Conservation (phyloP, 257 asterid species). For the Rehmannia glutinosa region DNA sequence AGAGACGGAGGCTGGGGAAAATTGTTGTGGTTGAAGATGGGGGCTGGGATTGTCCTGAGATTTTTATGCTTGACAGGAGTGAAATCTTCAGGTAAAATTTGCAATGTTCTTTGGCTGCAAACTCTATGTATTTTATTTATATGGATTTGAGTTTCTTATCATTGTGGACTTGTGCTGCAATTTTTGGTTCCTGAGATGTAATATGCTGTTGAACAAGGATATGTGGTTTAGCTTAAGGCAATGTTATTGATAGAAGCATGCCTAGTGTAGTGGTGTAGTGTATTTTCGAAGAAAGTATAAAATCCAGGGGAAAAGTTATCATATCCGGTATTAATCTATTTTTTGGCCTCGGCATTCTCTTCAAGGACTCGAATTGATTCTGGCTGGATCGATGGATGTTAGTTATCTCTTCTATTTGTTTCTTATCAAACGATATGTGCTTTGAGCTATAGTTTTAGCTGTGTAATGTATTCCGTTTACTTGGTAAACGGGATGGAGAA, state of each 20-base stretch:
- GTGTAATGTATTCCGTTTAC: background rate
- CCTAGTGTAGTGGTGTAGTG: background rate
- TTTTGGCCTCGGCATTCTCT: background rate
- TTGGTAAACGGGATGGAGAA: too few relatives aligned
- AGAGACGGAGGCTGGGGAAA: slow-evolving; percentile 70
- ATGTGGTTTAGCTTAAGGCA: background rate
- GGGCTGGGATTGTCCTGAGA: slow-evolving; percentile 40
- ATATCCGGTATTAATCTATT: too few relatives aligned
- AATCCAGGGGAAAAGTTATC: too few relatives aligned
- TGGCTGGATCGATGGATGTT: background rate
- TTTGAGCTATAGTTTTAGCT: background rate
- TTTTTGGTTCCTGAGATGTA: too few relatives aligned
- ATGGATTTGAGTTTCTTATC: background rate
- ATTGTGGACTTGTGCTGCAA: background rate
- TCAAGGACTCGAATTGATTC: background rate
- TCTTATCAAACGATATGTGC: background rate
- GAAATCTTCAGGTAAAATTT: slow-evolving; percentile 66
- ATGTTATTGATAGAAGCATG: background rate
- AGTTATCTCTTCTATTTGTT: background rate
- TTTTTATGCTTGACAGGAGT: slow-evolving; percentile 75
- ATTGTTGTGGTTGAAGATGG: slow-evolving; percentile 60
- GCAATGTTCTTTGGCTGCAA: background rate
- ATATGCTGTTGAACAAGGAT: background rate
- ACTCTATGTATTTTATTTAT: background rate
- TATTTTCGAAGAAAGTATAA: too few relatives aligned